Percentiles rank a stretch among this genome's conserved stretches.
Conservation (phyloP, 139 green algal species). For the Chlorella sp. region DNA sequence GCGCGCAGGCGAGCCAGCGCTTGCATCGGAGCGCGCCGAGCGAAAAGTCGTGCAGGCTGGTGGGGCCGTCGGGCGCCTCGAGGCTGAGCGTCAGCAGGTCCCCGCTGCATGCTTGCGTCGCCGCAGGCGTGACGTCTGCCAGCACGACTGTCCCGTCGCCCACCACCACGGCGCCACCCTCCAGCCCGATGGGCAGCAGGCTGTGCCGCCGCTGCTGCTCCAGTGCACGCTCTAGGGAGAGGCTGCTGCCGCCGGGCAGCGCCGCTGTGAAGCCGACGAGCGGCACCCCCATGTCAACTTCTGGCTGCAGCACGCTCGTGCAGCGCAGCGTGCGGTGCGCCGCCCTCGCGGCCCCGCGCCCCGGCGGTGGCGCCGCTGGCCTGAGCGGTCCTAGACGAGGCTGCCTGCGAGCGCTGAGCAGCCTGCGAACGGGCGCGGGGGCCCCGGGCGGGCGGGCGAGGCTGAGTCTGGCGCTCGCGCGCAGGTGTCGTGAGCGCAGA, state of each 20-base stretch:
- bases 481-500: too few relatives aligned
- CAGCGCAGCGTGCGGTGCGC: too few relatives aligned
- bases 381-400: too few relatives aligned
- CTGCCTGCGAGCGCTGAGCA: too few relatives aligned
- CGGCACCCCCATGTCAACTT: too few relatives aligned
- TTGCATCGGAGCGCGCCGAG: slow-evolving; percentile 48
- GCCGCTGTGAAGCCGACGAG: neutral
- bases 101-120: neutral
- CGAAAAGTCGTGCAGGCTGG: slow-evolving; percentile 35
- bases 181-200: slow-evolving; percentile 24
- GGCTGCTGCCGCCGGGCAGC: neutral
- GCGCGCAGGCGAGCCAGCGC: slow-evolving; percentile 69
- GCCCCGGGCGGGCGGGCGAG: too few relatives aligned
- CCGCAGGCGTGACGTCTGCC: slow-evolving; percentile 7
- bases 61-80: slow-evolving; percentile 15
- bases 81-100: slow-evolving; percentile 54
- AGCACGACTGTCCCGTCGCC: slow-evolving; percentile 9
- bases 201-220: neutral
- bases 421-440: too few relatives aligned
- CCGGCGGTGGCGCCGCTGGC: too few relatives aligned
- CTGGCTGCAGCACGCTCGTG: too few relatives aligned
- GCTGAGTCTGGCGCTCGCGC: too few relatives aligned
- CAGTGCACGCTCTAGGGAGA: too few relatives aligned
- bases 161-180: slow-evolving; percentile 7
- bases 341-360: too few relatives aligned